phyloP scores from a whole-genome alignment of 2,329 filamentous ascomycete genomes.

The Fusarium metavorans region DNA sequence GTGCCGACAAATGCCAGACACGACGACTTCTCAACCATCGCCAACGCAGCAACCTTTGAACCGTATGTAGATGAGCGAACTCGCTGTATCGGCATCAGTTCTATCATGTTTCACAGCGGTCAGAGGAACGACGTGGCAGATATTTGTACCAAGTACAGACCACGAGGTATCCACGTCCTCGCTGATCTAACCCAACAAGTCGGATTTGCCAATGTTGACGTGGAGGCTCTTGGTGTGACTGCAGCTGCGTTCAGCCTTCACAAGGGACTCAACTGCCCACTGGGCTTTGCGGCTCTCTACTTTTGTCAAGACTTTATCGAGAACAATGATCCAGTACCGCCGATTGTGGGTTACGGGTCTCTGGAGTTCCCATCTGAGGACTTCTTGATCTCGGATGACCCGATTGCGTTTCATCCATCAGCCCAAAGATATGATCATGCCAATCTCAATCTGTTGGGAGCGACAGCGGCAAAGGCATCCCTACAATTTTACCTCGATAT shows the following conservation, averaged over 20 bases:
- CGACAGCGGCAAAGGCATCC: conserved; percentile 41
- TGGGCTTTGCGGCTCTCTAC: conserved; percentile 47
- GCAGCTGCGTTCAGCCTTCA: conserved; percentile 49
- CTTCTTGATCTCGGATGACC: conserved; percentile 30
- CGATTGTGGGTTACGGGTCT: conserved; percentile 44
- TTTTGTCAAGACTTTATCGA: conserved; percentile 40
- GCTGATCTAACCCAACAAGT: conserved; percentile 49
- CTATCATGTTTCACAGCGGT: conserved; percentile 50
- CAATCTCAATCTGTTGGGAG: conserved; percentile 44
- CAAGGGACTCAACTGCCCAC: conserved; percentile 50
- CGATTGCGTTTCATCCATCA: conserved; percentile 37
- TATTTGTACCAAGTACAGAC: conserved; percentile 43
- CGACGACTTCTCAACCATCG: neutral
- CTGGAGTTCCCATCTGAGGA: conserved; percentile 35
- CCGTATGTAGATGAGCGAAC: conserved; percentile 48
- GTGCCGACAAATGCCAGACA: conserved; percentile 7
- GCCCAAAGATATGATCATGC: conserved; percentile 48
- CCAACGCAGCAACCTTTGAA: conserved; percentile 33
- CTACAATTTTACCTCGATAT: conserved; percentile 44
- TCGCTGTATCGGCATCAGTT: conserved; percentile 47
- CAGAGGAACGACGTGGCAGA: conserved; percentile 47
- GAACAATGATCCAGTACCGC: conserved; percentile 39
- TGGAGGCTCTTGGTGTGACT: conserved; percentile 41
- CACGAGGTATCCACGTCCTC: conserved; percentile 46
- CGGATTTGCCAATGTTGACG: conserved; percentile 48